Percentiles rank a stretch among this genome's conserved stretches.
Conservation (phyloP, 257 asterid genomes). For the Echites panduratus region DNA sequence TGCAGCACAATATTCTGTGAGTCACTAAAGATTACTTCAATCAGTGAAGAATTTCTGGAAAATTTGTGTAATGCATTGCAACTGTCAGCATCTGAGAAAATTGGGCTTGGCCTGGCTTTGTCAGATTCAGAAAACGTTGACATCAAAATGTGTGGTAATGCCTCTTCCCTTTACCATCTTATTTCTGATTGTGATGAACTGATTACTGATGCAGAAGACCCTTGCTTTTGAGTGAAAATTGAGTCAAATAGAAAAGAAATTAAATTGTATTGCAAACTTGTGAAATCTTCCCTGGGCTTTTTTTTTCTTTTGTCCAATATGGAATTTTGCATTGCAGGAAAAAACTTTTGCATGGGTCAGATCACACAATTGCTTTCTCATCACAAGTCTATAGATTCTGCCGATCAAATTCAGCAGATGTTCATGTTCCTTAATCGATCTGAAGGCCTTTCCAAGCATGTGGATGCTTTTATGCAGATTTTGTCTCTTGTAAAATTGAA, state of each 20-base stretch:
- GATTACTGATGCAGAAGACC: neutral
- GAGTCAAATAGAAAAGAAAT: neutral
- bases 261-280: neutral
- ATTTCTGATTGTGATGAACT: neutral
- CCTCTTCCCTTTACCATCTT: conserved; percentile 10
- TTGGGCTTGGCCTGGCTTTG: conserved; percentile 83
- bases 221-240: neutral
- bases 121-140: conserved; percentile 67
- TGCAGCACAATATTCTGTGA: conserved; percentile 69
- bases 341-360: conserved; percentile 78
- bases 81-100: conserved; percentile 60
- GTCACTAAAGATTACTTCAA: conserved; percentile 44
- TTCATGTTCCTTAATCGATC: conserved; percentile 71
- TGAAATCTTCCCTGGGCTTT: neutral
- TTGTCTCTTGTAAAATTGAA: conserved; percentile 63
- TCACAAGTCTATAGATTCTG: conserved; percentile 50
- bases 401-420: conserved; percentile 60
- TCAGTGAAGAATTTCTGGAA: conserved; percentile 67
- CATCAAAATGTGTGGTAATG: conserved; percentile 74
- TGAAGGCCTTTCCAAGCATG: conserved; percentile 77
- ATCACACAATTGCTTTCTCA: conserved; percentile 55
- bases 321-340: conserved; percentile 49
- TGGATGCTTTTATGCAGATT: conserved; percentile 85
- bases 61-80: conserved; percentile 55
- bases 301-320: neutral